Evolutionary conservation across 441 rosid species (phyloP).

Genomic region (Populus tomentosa): DNA sequence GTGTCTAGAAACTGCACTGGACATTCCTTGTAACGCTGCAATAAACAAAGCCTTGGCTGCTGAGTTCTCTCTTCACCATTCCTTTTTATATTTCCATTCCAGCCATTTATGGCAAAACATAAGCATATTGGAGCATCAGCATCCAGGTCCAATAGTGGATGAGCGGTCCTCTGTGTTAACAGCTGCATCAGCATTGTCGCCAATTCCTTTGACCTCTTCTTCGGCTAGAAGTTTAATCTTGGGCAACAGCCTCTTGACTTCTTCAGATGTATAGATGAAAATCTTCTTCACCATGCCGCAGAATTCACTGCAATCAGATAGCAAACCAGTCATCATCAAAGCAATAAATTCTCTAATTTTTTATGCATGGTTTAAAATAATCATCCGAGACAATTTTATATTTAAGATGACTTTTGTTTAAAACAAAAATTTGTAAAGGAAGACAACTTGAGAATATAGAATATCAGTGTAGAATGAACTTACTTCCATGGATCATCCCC

Average conservation of each 20-base stretch:
- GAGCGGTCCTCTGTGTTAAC: constrained; percentile 65
- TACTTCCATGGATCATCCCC: constrained; percentile 99
- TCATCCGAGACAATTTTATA: background rate
- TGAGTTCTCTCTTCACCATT: background rate
- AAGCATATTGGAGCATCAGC: constrained; percentile 28
- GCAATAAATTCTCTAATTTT: background rate
- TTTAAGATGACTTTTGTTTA: background rate
- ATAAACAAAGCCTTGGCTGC: constrained; percentile 9
- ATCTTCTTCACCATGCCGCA: constrained; percentile 95
- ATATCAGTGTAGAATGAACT: constrained; percentile 29
- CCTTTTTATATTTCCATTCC: background rate
- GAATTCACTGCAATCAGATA: constrained; percentile 67
- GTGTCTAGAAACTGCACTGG: constrained; percentile 4
- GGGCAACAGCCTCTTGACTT: constrained; percentile 84
- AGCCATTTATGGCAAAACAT: background rate
- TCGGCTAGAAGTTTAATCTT: constrained; percentile 55
- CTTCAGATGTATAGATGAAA: constrained; percentile 82
- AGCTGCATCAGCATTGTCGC: constrained; percentile 26
- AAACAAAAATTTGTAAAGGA: background rate
- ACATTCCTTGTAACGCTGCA: constrained; percentile 6
- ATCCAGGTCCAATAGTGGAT: constrained; percentile 67
- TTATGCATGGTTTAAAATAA: background rate
- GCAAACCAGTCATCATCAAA: constrained; percentile 4
- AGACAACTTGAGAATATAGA: background rate
- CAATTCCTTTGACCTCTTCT: constrained; percentile 38